Base-by-base conservation (phyloP, 805 yeast species). In the Jamesozyma lodderae region DNA sequence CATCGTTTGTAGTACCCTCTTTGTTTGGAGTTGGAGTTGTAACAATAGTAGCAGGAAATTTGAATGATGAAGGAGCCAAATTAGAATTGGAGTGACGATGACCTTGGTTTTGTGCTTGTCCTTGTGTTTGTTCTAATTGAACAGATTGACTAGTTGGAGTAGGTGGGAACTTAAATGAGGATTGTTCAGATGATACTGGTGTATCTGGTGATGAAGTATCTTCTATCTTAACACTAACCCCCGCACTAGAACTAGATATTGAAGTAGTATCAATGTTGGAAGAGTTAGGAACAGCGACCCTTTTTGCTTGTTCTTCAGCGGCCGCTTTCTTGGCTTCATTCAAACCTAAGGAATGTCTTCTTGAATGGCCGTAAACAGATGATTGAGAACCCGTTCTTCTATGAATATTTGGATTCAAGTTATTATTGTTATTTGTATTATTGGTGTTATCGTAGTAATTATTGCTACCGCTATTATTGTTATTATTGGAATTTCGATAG, bases 291-390 rank as follows among this genome's bases (percentile, higher is more conserved):
- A 46, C 48, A 4, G 45, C 45, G 14, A 45, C 61, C 59, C 87
- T 72, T 57, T 85, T 92, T 2, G 81, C 79, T 55, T 80, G 86
- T 27, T 79, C 88, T 48, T 79, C 79, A 4, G 96, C 96, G n/a
- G 98, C 98, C 6, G 96, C 96, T 49, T 80, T 80, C 52, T 84
- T 87, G 10, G 97, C 97, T 62, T 90, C 98, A 37, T 79, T 79
- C 41, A 90, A 68, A 2, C 94, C 96, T 42, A 90, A 66, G 0
- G 96, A 87, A 59, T 90, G 97, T 59, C 98, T 77, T 65, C 98
- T 77, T 8, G 70, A 66, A 57, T 90, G 98, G 25, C 96, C 95
- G 43, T 68, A 63, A 13, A 64, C 66, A 35, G 67, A 51, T 2
- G 68, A 61, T 32, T 59, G 59, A 6, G 72, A 72, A 33, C 70